Evolutionary conservation across 139 green algal species (phyloP), one percentile per base, ranked within the genome.

Genomic region (Edaphochlamys debaryana): DNA sequence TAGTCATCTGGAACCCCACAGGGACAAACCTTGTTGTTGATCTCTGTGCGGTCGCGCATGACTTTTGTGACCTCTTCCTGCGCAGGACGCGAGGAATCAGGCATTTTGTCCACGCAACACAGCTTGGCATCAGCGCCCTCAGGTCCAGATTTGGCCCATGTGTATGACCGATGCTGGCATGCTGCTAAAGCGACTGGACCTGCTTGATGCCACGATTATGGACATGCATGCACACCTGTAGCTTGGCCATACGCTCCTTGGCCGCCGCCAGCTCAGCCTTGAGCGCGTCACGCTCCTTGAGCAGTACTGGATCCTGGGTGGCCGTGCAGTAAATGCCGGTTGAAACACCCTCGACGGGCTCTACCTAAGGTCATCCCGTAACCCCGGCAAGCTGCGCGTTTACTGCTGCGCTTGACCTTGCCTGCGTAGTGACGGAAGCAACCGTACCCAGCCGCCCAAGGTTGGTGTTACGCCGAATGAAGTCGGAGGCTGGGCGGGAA

Each of bases 51-150:
- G 27, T 90, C 86, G 13, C 86, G 81, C 86, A 88, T 88, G 62
- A 79, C 66, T 11, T 62, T 60, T 17, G 86, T 90, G 23, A 78
- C 86, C 66, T 90, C 77, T 66, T 90, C 80, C 77, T 90, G 81
- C 68, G n/a, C n/a, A n/a, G n/a, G n/a, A n/a, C n/a, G n/a, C n/a
- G n/a, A n/a, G n/a, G n/a, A 62, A 27, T 20, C 52, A 62, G 52
- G 52, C 52, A 62, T 15, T 4, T 4, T 62, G 52, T 15, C 52
- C 17, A 25, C 17, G 52, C 52, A 27, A 27, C 52, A 29, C 13
- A 4, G 17, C 48, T 54, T 5, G 60, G 60, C 60, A 13, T 54
- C 45, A 54, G 45, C 45, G 13, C 45, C 45, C 9, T 13, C 45
- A 13, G 45, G 45, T n/a, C n/a, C n/a, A n/a, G n/a, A n/a, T n/a